Evolutionary conservation across 2,329 filamentous ascomycete genomes (phyloP).

Genomic region (Colletotrichum agaves): DNA sequence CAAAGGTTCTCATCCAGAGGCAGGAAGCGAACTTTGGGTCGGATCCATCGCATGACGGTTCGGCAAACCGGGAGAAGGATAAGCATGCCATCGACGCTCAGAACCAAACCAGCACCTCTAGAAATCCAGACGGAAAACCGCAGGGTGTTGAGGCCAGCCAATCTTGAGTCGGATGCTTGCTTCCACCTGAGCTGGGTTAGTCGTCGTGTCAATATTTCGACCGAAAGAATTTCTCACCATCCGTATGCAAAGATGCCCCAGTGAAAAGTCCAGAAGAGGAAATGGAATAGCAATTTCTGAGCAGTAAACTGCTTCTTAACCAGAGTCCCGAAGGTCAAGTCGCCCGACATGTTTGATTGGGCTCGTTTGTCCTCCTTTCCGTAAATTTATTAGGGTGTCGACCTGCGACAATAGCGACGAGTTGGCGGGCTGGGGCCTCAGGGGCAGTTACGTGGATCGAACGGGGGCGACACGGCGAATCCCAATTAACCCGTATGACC

Average conservation of each 20-base stretch:
- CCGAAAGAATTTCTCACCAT: conserved; percentile 70
- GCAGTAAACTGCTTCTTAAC: conserved; percentile 74
- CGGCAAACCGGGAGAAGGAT: conserved; percentile 96
- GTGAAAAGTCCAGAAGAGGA: conserved; percentile 84
- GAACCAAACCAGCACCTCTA: conserved; percentile 86
- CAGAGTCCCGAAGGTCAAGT: conserved; percentile 48
- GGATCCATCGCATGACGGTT: conserved; percentile 83
- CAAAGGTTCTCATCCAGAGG: conserved; percentile 97
- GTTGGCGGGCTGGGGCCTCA: conserved; percentile 37
- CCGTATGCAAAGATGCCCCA: conserved; percentile 83
- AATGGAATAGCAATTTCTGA: conserved; percentile 80
- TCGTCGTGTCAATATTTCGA: background rate
- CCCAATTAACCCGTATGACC: conserved; percentile 20
- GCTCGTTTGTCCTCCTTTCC: conserved; percentile 41
- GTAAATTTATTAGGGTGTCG: conserved; percentile 53
- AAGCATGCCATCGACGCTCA: conserved; percentile 85
- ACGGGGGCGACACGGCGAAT: conserved; percentile 6
- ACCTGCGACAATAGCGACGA: conserved; percentile 62
- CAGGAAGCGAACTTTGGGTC: conserved; percentile 87
- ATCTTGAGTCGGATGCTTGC: conserved; percentile 73
- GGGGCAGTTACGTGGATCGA: conserved; percentile 8
- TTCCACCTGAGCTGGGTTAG: conserved; percentile 72
- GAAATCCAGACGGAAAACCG: conserved; percentile 95
- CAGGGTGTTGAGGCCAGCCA: conserved; percentile 83
- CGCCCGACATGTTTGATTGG: conserved; percentile 51